A percentile compares a stretch with the other conserved stretches of the same genome.
Evolutionary conservation across 140 eudicot species (phyloP).

Genomic region (Senecio squalidus): DNA sequence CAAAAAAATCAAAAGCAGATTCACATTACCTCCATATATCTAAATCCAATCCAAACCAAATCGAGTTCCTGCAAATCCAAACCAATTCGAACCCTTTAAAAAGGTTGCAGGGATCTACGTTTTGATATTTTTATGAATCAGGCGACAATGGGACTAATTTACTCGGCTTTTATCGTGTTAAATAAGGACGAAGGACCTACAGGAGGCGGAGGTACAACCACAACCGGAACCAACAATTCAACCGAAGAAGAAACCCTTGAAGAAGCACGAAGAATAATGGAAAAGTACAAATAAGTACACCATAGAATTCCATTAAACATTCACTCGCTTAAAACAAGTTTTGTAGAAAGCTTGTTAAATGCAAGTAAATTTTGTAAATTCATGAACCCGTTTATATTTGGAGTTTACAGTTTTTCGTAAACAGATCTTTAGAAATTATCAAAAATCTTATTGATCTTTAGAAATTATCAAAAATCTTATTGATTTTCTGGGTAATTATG

Average conservation of each 20-base stretch:
- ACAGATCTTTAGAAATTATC: background rate
- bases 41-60: too few relatives aligned
- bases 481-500: too few relatives aligned
- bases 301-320: background rate
- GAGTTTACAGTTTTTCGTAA: background rate
- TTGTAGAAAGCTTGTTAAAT: constrained; percentile 1
- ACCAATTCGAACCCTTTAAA: too few relatives aligned
- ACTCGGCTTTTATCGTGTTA: constrained; percentile 60
- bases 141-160: constrained; percentile 83
- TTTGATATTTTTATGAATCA: constrained; percentile 21
- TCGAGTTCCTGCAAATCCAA: too few relatives aligned
- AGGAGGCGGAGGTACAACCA: constrained; percentile 20
- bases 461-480: background rate
- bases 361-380: constrained; percentile 23
- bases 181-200: constrained; percentile 82
- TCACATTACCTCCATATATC: too few relatives aligned
- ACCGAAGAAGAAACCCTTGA: constrained; percentile 68
- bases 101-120: too few relatives aligned
- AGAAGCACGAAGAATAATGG: constrained; percentile 95
- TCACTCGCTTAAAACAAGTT: constrained; percentile 6
- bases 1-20: too few relatives aligned
- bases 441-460: background rate
- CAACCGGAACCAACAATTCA: constrained; percentile 21
- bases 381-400: constrained; percentile 1
- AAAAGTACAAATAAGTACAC: constrained; percentile 66